Conservation (phyloP, 805 yeast genomes). For the Hanseniaspora lindneri region DNA sequence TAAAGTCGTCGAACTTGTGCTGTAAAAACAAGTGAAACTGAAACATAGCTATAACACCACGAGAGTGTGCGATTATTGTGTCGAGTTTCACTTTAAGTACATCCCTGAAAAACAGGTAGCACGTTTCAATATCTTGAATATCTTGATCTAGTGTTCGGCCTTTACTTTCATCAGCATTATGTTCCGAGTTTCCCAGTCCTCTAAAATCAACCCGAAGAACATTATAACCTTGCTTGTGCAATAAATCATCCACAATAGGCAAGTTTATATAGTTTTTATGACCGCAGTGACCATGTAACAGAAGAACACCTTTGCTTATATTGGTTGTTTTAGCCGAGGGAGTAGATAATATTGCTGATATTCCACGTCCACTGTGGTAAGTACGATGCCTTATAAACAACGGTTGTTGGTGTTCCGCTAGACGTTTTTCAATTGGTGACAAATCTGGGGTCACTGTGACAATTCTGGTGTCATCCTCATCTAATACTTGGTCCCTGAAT, state of each 20-base stretch:
- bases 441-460: neutral
- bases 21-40: conserved; percentile 43
- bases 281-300: conserved; percentile 79
- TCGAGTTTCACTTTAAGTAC: conserved; percentile 30
- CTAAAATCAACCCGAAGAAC: conserved; percentile 75
- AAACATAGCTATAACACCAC: conserved; percentile 69
- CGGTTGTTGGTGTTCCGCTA: conserved; percentile 1
- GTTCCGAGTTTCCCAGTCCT: conserved; percentile 70
- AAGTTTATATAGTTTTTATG: conserved; percentile 74
- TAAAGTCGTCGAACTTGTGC: conserved; percentile 21
- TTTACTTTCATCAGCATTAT: conserved; percentile 19
- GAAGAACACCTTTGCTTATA: conserved; percentile 41
- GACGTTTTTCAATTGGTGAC: conserved; percentile 3
- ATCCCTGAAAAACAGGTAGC: conserved; percentile 29
- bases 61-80: conserved; percentile 62
- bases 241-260: conserved; percentile 43
- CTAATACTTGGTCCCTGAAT: neutral
- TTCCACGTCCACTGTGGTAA: conserved; percentile 25
- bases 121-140: conserved; percentile 49
- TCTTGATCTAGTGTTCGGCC: conserved; percentile 59
- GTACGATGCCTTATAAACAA: conserved; percentile 18
- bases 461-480: too few relatives aligned
- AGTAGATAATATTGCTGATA: conserved; percentile 31
- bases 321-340: conserved; percentile 24
- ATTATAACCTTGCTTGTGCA: conserved; percentile 53